These are phyloP conservation scores for Lagerstroemia fauriei DNA, from an alignment of 441 rosid species.

Conservation along the genomic window DNA sequence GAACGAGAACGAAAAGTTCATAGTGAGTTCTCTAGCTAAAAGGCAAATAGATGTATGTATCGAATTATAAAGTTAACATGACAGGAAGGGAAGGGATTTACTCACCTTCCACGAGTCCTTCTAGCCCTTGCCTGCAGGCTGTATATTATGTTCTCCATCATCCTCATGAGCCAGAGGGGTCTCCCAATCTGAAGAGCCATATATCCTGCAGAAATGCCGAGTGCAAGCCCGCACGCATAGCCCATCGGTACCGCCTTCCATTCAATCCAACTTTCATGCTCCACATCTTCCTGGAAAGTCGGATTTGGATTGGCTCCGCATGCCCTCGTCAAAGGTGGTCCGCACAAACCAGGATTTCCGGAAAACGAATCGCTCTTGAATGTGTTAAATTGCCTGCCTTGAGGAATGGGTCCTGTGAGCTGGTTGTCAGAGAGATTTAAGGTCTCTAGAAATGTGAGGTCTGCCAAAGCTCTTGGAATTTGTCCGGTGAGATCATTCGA, in stretches of 20 bases:
- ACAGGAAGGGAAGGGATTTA: too few relatives aligned
- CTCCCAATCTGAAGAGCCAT: background rate
- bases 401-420: constrained; percentile 12
- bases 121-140: too few relatives aligned
- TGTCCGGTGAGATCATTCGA: background rate
- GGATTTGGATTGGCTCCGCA: constrained; percentile 29
- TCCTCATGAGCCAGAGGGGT: background rate
- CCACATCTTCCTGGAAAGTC: background rate
- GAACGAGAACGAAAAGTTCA: too few relatives aligned
- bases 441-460: background rate
- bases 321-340: background rate
- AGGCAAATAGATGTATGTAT: too few relatives aligned
- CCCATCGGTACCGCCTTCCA: background rate
- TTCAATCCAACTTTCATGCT: background rate
- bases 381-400: background rate
- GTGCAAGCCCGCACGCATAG: background rate
- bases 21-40: too few relatives aligned
- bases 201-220: background rate
- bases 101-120: too few relatives aligned
- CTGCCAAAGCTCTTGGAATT: background rate
- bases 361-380: background rate
- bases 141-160: background rate
- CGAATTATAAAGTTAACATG: too few relatives aligned
- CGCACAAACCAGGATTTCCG: background rate
- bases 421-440: background rate